Base-by-base conservation (phyloP, 73 alveolate species). In the Loxodes magnus region DNA sequence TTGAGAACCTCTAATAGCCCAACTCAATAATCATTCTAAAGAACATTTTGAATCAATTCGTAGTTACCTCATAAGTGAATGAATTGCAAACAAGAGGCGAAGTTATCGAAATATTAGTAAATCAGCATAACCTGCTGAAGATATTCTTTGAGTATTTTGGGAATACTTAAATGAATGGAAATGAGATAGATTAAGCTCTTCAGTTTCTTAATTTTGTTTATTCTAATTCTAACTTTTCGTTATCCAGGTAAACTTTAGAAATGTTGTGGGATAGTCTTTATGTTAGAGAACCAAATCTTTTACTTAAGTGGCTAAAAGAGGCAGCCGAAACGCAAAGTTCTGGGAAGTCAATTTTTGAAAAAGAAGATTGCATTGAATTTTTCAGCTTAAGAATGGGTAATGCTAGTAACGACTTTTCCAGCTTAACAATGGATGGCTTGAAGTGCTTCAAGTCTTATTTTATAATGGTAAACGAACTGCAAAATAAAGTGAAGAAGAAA, bases 391-490 rank as follows among this genome's bases (percentile, higher is more conserved):
- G 68, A 33, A 39, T 80, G 31, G 60, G 78, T 5, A 41, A 33
- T 20, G 64, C 56, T 10, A 48, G 46, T 5, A 43, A 71, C 15
- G 74, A 43, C 12, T 62, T 78, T 54, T 22, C 43, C 12, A 22
- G 33, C 1, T 48, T 85, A 35, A 54, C 87, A 4, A 36, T 38
- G 4, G 93, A 85, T 42, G 93, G 96, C 15, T 81, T 75, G 63
- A 55, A 46, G 23, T 77, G 87, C 56, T 69, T 80, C 27, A 68
- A 85, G 56, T 55, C 76, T 51, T 75, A 74, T 38, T 64, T 85
- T 34, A 19, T 71, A 14, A 63, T 83, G n/a, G 59, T 66, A 14
- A 80, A 80, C 33, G 94, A n/a, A n/a, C n/a, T n/a, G n/a, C n/a
- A n/a, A n/a, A n/a, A n/a, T n/a, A n/a, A 78, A 15, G 50, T 73